Base-by-base conservation (phyloP, 2,329 filamentous ascomycete species). In the Chaetothyriales sp. region DNA sequence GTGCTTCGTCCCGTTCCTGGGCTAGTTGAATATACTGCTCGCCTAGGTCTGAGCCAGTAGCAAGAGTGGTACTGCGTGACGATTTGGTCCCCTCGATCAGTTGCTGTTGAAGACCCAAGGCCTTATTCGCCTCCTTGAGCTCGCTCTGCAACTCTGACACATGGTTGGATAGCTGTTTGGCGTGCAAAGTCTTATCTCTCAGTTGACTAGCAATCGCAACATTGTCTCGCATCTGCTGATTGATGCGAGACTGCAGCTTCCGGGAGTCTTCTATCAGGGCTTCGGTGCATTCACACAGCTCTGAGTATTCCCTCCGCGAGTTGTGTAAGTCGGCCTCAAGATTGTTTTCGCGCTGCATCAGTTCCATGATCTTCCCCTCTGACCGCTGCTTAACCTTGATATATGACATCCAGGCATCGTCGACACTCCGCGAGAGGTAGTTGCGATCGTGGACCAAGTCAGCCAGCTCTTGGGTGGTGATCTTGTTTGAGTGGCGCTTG, bases 261-360 rank as follows among this genome's bases (percentile, higher is more conserved):
- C 93, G 86, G 0, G 90, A 95, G 70, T 96, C 92, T 73, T 96
- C 95, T 59, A 89, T 96, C 61, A 96, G 88, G 63, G 89, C 85
- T 70, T 96, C 92, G 59, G 89, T 90, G 68, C 96, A 96, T n/a
- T 89, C 82, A 72, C 96, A 90, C 78, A 96, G 96, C 72, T 95
- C 95, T 74, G 95, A 87, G 77, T 96, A 96, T 68, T 84, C 88
- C 69, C 95, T 87, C 73, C 95, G 96, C 89, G 89, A 96, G 74
- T 84, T 95, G 72, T 96, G 90, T 43, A 96, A 75, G 68, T 96
- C 90, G 65, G 96, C 90, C 18, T 95, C 86, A 51, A 96, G 73
- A 73, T 95, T 95, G 76, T 95, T 95, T 75, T 96, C 96, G 59
- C 92, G 80, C 78, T 96, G 96, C 45, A 84, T 88, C 57, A 95